phyloP scores from a whole-genome alignment of 2,329 filamentous ascomycete genomes.

The Biscogniauxia marginata region DNA sequence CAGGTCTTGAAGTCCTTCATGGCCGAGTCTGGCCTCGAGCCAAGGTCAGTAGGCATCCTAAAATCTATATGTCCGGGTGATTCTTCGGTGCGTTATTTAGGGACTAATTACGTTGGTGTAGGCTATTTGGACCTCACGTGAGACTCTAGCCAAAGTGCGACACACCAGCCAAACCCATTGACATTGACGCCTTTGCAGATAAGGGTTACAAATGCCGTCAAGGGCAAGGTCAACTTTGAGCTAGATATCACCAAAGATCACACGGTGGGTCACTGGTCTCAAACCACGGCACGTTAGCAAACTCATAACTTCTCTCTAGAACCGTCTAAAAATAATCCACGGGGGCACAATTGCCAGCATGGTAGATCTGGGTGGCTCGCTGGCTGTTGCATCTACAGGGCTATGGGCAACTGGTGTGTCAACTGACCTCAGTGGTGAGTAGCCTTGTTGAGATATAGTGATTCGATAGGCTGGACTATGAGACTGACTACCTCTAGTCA shows the following conservation, averaged over 20 bases:
- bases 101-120: constrained; percentile 17
- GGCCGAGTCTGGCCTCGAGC: constrained; percentile 82
- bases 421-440: constrained; percentile 60
- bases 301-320: constrained; percentile 45
- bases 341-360: constrained; percentile 78
- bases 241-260: constrained; percentile 72
- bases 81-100: too few relatives aligned
- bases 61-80: too few relatives aligned
- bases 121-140: constrained; percentile 43
- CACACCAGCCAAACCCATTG: neutral
- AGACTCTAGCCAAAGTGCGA: constrained; percentile 11
- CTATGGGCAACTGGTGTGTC: constrained; percentile 63
- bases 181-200: constrained; percentile 47
- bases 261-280: constrained; percentile 53
- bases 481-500: constrained; percentile 44
- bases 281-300: constrained; percentile 1
- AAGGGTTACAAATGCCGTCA: constrained; percentile 60
- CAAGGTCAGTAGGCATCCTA: constrained; percentile 76
- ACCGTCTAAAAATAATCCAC: constrained; percentile 73
- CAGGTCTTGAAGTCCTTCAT: constrained; percentile 86
- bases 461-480: neutral
- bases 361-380: constrained; percentile 64
- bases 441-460: too few relatives aligned
- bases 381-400: constrained; percentile 64
- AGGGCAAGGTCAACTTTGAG: constrained; percentile 73